Percentiles rank a stretch among this genome's conserved stretches.
Evolutionary conservation across 208 protist genomes (phyloP).

Genomic region (Leishmania braziliensis): DNA sequence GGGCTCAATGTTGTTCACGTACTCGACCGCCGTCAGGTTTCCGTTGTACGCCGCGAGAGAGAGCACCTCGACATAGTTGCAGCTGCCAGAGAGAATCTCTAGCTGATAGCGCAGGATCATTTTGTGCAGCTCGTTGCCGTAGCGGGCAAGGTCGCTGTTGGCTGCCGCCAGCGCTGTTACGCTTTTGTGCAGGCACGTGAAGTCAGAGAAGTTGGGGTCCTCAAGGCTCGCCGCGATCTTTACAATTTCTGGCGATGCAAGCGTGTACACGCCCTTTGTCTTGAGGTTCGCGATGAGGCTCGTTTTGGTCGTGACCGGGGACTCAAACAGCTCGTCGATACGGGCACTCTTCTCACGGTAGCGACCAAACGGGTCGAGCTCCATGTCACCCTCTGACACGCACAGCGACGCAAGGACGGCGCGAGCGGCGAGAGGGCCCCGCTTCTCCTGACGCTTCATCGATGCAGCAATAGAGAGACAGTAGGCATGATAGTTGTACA

Average conservation of each 20-base stretch:
- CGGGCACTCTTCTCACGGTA: constrained; percentile 42
- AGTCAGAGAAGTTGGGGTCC: constrained; percentile 30
- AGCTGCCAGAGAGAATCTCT: constrained; percentile 44
- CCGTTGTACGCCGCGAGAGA: constrained; percentile 45
- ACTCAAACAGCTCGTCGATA: constrained; percentile 66
- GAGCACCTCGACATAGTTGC: constrained; percentile 47
- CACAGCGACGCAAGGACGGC: constrained; percentile 77
- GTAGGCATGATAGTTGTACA: constrained; percentile 74
- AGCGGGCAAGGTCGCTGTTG: constrained; percentile 29
- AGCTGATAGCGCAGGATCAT: constrained; percentile 70
- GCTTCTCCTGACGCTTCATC: constrained; percentile 35
- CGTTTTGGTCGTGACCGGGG: constrained; percentile 37
- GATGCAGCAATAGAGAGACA: constrained; percentile 58
- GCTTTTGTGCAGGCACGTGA: constrained; percentile 31
- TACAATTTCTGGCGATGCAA: constrained; percentile 14
- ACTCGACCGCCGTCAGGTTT: constrained; percentile 46
- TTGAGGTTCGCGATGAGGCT: constrained; percentile 40
- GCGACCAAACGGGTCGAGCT: constrained; percentile 56
- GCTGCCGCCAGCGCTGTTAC: constrained; percentile 25
- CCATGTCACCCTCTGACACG: constrained; percentile 43
- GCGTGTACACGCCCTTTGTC: constrained; percentile 23
- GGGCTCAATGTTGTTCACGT: constrained; percentile 66
- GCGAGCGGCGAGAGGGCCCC: constrained; percentile 40
- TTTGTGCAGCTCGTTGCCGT: constrained; percentile 31
- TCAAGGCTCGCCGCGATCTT: constrained; percentile 28